phyloP scores from a whole-genome alignment of 148 eudicot species.

The Camellia granthamiana region DNA sequence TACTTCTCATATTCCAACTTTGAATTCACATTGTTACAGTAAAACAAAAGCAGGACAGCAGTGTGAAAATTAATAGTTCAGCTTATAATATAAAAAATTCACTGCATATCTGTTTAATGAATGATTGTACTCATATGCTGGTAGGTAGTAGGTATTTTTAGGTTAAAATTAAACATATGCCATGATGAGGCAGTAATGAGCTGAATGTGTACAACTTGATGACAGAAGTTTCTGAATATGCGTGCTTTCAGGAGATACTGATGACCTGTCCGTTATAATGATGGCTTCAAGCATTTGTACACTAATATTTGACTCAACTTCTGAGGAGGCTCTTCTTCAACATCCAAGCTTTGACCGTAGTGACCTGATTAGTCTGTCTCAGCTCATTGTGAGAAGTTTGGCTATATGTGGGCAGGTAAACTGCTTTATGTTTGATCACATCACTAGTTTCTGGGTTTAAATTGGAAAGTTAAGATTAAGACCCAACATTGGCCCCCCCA shows the following conservation, averaged over 20 bases:
- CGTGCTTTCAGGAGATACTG: slow-evolving; percentile 38
- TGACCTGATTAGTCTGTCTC: slow-evolving; percentile 38
- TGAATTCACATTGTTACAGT: background rate
- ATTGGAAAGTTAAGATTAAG: background rate
- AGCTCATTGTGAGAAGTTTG: slow-evolving; percentile 66
- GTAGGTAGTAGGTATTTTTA: background rate
- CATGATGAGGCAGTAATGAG: background rate
- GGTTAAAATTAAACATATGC: background rate
- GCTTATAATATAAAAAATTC: background rate
- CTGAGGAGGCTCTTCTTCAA: slow-evolving; percentile 64
- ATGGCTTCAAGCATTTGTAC: slow-evolving; percentile 92
- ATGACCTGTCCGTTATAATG: slow-evolving; percentile 55
- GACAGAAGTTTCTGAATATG: background rate
- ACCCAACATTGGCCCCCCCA: background rate
- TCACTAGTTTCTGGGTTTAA: background rate
- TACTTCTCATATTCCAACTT: background rate
- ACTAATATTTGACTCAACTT: slow-evolving; percentile 57
- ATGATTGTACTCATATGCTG: too few species aligned
- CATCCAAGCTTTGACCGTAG: slow-evolving; percentile 47
- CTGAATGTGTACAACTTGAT: background rate
- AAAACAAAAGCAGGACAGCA: background rate
- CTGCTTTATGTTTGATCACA: background rate
- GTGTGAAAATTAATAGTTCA: background rate
- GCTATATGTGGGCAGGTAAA: slow-evolving; percentile 51
- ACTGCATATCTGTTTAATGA: background rate